Evolutionary conservation across 108 stramenopile genomes (phyloP), one percentile per base, ranked within the genome.

Genomic region (Halocafeteria seosinensis): DNA sequence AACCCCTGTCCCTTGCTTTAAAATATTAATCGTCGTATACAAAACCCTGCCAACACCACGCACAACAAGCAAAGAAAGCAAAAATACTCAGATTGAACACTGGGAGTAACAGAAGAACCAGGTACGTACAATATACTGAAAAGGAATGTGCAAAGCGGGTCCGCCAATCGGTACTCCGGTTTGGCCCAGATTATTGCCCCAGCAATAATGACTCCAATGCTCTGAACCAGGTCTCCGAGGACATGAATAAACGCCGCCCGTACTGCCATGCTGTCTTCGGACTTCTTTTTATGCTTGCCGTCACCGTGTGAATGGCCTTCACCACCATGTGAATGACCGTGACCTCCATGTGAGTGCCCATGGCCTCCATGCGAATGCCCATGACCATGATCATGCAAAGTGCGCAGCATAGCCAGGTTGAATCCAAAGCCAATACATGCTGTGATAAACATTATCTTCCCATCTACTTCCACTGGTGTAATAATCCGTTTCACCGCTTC

Each of bases 241-340:
- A 88, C 94, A 66, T 95, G 94, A 47, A 92, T 68, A 71, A 88
- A 86, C 2, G 94, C 92, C 34, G 94, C 94, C 29, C 81, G 76
- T 67, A 91, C 69, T 66, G 88, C 90, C 37, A 93, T 72, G 68
- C 89, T 88, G 21, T 11, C 8, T 23, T 4, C 5, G 28, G 42
- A 47, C 21, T 17, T 21, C 67, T 6, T 11, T 27, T 59, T 34
- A 52, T 72, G 47, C 37, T 62, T 36, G 11, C 62, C 58, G 38
- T 76, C 52, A 68, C 74, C 70, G 27, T 65, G 47, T 8, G 50
- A 33, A 52, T 76, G 66, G 26, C 34, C 28, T 34, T 65, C 21
- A 28, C 30, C 63, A 28, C 70, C 78, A 55, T 81, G 79, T 60
- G 62, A 57, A 59, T 80, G 74, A 23, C 63, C 26, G 68, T 69